Evolutionary conservation across 2,329 filamentous ascomycete species (phyloP).

Genomic region (Monosporascus cannonballus): DNA sequence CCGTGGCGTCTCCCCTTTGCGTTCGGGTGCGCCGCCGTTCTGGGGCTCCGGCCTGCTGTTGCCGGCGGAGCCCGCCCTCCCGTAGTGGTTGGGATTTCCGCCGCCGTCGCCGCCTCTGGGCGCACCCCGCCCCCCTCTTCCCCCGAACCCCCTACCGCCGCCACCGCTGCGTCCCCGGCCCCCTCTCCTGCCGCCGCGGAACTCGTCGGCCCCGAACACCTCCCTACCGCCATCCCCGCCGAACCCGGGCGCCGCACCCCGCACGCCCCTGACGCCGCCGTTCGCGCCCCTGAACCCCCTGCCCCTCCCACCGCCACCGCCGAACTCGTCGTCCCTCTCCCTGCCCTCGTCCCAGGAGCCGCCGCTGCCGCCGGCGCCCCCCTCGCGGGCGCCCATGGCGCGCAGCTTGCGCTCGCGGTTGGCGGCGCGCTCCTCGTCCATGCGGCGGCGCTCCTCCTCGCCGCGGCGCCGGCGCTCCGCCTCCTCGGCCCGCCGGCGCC

Average conservation of each 20-base stretch:
- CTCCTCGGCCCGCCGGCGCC: conserved; percentile 44
- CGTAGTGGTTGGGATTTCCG: conserved; percentile 13
- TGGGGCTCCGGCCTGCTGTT: conserved; percentile 5
- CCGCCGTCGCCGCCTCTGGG: conserved; percentile 26
- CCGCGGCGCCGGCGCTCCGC: conserved; percentile 44
- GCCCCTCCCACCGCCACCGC: conserved; percentile 28
- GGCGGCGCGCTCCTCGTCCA: conserved; percentile 54
- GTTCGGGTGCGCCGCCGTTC: conserved; percentile 13
- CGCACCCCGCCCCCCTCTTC: conserved; percentile 19
- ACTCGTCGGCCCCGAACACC: conserved; percentile 26
- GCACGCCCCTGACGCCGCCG: conserved; percentile 34
- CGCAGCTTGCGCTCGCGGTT: conserved; percentile 57
- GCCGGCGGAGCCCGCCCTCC: conserved; percentile 12
- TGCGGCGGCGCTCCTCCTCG: conserved; percentile 44
- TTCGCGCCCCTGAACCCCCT: conserved; percentile 34
- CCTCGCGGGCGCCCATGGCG: conserved; percentile 47
- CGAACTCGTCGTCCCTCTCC: conserved; percentile 28
- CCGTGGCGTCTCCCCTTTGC: conserved; percentile 10
- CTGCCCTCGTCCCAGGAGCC: conserved; percentile 59
- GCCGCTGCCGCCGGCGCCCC: conserved; percentile 37
- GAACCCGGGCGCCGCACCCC: conserved; percentile 32
- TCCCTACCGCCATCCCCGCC: conserved; percentile 17
- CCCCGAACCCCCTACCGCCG: conserved; percentile 20
- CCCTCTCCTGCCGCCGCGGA: conserved; percentile 10
- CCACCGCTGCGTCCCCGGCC: conserved; percentile 27